A percentile compares a stretch with the other conserved stretches of the same genome.
phyloP scores from a whole-genome alignment of 176 grass and related monocot genomes.

The Triticum monococcum region DNA sequence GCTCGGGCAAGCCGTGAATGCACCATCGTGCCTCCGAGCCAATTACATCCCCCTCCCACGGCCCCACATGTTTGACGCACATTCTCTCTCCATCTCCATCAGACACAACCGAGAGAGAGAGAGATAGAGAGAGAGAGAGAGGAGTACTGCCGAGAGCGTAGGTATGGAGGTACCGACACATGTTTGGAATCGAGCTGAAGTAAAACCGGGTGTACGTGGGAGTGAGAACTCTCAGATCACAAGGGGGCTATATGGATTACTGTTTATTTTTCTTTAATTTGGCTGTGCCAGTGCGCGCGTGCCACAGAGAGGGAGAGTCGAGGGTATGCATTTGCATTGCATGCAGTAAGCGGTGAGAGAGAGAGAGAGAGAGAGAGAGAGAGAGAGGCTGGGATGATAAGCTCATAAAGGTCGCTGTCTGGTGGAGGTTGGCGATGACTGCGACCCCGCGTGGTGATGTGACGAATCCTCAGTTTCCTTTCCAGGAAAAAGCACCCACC shows the following conservation, averaged over 20 bases:
- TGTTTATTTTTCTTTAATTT: background rate
- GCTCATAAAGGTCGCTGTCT: slow-evolving; percentile 65
- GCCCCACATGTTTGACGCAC: slow-evolving; percentile 44
- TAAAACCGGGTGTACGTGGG: slow-evolving; percentile 41
- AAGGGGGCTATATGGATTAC: background rate
- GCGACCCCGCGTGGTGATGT: slow-evolving; percentile 64
- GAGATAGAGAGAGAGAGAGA: background rate
- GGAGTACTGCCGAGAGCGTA: background rate
- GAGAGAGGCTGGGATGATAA: slow-evolving; percentile 13
- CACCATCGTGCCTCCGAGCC: slow-evolving; percentile 29
- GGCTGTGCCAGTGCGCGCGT: background rate
- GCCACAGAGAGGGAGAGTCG: background rate
- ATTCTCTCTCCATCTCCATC: background rate
- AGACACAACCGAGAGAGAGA: background rate
- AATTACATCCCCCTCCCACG: background rate
- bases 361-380: background rate
- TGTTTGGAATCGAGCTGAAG: slow-evolving; percentile 26
- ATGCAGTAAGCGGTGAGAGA: background rate
- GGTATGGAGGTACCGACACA: slow-evolving; percentile 39
- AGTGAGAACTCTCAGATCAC: slow-evolving; percentile 48
- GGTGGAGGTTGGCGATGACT: slow-evolving; percentile 58
- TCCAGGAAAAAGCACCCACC: slow-evolving; percentile 55
- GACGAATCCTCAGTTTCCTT: slow-evolving; percentile 94
- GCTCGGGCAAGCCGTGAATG: slow-evolving; percentile 36
- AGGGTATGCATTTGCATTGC: background rate